These are phyloP conservation scores for Erodium chrysanthum DNA, from an alignment of 441 rosid genomes.

Conservation along the genomic window DNA sequence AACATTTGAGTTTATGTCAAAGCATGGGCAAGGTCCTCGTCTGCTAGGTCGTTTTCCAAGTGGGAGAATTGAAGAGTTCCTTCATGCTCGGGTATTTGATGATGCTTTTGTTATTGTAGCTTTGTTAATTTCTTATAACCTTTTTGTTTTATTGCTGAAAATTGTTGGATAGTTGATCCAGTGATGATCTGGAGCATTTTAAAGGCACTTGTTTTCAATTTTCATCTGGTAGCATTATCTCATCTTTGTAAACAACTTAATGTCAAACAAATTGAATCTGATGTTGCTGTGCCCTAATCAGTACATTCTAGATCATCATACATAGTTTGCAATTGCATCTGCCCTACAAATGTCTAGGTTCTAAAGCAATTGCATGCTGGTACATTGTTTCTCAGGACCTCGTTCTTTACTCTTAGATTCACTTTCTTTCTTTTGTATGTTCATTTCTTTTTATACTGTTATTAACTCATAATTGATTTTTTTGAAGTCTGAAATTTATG, in stretches of 20 bases:
- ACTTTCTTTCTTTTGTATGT: no score
- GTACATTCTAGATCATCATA: no score
- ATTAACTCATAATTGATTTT: neutral
- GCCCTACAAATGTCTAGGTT: no score
- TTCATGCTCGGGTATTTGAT: slow-evolving; percentile 61
- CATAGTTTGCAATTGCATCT: neutral
- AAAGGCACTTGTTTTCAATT: neutral
- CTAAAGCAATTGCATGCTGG: no score
- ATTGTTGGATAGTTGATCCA: neutral
- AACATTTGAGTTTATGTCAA: slow-evolving; percentile 85
- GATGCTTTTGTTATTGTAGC: neutral
- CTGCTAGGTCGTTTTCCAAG: slow-evolving; percentile 60
- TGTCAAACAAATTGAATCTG: no score
- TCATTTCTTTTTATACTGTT: neutral
- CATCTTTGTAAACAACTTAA: neutral
- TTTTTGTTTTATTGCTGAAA: slow-evolving; percentile 1
- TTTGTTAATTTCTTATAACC: neutral
- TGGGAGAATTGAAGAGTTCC: slow-evolving; percentile 89
- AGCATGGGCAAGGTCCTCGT: slow-evolving; percentile 77
- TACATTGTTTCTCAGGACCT: no score
- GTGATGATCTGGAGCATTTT: neutral
- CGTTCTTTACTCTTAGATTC: no score
- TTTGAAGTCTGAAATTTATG: neutral
- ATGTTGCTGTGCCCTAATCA: no score
- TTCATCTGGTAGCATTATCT: neutral